Base-by-base conservation (phyloP, 2,329 filamentous ascomycete species). In the Volutella citrinella region DNA sequence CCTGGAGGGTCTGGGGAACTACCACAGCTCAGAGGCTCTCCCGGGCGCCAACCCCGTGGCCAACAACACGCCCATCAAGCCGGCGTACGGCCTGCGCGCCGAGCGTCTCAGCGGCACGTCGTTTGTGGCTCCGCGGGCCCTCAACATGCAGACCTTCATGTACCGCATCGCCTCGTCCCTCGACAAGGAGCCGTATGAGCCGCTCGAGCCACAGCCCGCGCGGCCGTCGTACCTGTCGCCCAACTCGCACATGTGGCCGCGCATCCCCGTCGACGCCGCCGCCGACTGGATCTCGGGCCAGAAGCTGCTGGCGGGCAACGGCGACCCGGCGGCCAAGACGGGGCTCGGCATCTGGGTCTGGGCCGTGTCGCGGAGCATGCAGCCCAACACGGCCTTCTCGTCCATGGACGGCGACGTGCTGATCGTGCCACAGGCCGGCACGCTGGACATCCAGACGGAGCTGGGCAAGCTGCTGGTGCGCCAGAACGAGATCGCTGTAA, bases 1-100 rank as follows among this genome's bases (percentile, higher is more conserved):
- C 62, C 82, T 81, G 54, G 84, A 80, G 66, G 87, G 87, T 59
- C 90, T 93, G 67, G 75, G n/a, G n/a, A n/a, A n/a, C n/a, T n/a
- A n/a, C n/a, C n/a, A n/a, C n/a, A n/a, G n/a, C n/a, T n/a, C n/a
- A n/a, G n/a, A n/a, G n/a, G n/a, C n/a, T n/a, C n/a, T n/a, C n/a
- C n/a, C n/a, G n/a, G n/a, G n/a, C n/a, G n/a, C n/a, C n/a, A n/a
- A n/a, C n/a, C n/a, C n/a, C n/a, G n/a, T n/a, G n/a, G n/a, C n/a
- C n/a, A n/a, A n/a, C n/a, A n/a, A n/a, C n/a, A n/a, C n/a, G n/a
- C n/a, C n/a, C n/a, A n/a, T n/a, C n/a, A n/a, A n/a, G n/a, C n/a
- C n/a, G n/a, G n/a, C n/a, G 22, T 62, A 59, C 36, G 61, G 56
- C 35, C 53, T 69, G 8, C 66, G 69, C 27, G 61, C 68, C 11